Percentiles rank a stretch among this genome's conserved stretches.
phyloP scores from a whole-genome alignment of 768 basidiomycete genomes.

The Pisolithus tinctorius region DNA sequence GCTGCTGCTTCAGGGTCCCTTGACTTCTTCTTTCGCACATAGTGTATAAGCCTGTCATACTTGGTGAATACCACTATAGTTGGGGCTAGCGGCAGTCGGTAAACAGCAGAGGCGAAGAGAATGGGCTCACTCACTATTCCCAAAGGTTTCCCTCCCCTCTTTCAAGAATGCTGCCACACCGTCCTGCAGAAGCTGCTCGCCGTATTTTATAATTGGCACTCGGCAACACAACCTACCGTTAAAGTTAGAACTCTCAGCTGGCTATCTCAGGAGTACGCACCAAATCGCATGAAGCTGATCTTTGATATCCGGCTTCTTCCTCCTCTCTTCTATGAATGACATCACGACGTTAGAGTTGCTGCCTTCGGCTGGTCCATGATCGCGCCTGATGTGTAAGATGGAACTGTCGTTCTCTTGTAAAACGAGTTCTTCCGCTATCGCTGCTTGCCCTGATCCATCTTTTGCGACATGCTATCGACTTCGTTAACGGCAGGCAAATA shows the following conservation, averaged over 20 bases:
- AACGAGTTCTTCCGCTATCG: constrained; percentile 7
- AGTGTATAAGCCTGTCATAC: constrained; percentile 6
- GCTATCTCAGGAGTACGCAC: background rate
- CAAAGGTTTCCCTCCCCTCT: background rate
- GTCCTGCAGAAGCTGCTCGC: constrained; percentile 1
- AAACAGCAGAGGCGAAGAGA: background rate
- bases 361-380: constrained; percentile 9
- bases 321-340: constrained; percentile 5
- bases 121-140: background rate
- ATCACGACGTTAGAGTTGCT: constrained; percentile 3
- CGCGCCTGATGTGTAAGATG: constrained; percentile 12
- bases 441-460: background rate
- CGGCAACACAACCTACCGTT: background rate
- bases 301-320: background rate
- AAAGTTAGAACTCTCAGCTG: background rate
- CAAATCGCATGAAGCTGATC: constrained; percentile 11
- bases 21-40: background rate
- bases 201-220: background rate
- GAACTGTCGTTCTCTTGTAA: constrained; percentile 6
- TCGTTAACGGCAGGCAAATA: background rate
- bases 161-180: constrained; percentile 1
- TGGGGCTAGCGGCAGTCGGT: background rate
- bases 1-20: background rate
- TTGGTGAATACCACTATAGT: constrained; percentile 1
- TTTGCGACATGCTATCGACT: background rate